Base-by-base conservation (phyloP, 352 stramenopile species). In the Globisporangium echinulatum region DNA sequence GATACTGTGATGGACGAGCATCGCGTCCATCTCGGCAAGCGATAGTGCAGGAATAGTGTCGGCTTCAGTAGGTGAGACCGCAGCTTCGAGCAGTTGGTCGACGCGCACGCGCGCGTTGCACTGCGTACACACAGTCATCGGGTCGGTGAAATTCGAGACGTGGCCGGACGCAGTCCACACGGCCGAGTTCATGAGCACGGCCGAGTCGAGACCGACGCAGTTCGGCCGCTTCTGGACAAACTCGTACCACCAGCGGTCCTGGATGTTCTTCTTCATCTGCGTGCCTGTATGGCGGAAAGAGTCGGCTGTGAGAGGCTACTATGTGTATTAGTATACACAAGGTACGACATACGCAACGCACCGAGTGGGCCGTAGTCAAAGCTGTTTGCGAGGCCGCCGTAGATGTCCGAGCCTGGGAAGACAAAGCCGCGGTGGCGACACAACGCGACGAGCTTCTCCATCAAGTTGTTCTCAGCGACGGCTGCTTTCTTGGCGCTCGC, bases 191-290 rank as follows among this genome's bases (percentile, higher is more conserved):
- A 97, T 77, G 64, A 99, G 97, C 64, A 99, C 97, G 60, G 81
- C 94, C 56, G 85, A 97, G 74, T 99, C 97, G 13, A 99, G 76
- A 0, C 90, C 95, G 14, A 98, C 79, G 50, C 98, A 94, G 71
- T 99, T 95, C 42, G 97, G 90, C 6, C 94, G 75, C 52, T 82
- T 84, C 59, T 96, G 88, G 44, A 99, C 96, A 65, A 99, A 98
- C 63, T 97, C 85, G 47, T 87, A 91, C 93, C 96, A 99, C 93
- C 96, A 99, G 1, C 78, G 76, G 61, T 98, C 91, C 70, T 98
- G 97, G 56, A 99, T 88, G 74, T 99, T 99, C 66, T 97, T 97
- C 71, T 99, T 99, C 68, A 99, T 90, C 65, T 66, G 51, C 39
- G 43, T 58, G 33, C 54, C 58, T 62, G 7, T 33, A 38, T 39